Conservation (phyloP, 2,329 filamentous ascomycete genomes). For the Thielaviopsis populi region DNA sequence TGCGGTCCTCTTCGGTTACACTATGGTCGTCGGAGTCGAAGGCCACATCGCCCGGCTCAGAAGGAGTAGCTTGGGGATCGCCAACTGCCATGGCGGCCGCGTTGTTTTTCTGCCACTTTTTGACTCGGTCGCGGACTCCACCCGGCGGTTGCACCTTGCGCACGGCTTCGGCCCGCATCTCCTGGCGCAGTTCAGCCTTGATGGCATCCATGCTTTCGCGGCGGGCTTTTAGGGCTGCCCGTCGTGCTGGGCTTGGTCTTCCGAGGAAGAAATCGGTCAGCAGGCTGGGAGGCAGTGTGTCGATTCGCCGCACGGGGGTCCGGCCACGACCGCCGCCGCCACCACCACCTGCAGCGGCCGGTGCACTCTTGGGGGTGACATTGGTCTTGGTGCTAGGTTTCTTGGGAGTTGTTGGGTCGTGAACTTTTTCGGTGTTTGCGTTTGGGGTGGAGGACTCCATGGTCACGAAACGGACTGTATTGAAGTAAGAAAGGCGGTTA, state of each 20-base stretch:
- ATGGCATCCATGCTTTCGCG: conserved; percentile 45
- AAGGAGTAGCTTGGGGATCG: conserved; percentile 37
- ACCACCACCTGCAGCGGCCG: conserved; percentile 22
- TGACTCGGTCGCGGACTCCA: conserved; percentile 64
- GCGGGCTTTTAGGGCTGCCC: conserved; percentile 36
- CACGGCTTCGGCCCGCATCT: conserved; percentile 31
- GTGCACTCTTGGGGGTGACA: conserved; percentile 30
- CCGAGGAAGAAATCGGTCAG: conserved; percentile 44
- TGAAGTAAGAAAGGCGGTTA: conserved; percentile 4
- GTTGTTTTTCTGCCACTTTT: conserved; percentile 70
- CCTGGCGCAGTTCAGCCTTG: conserved; percentile 33
- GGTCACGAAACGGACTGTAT: conserved; percentile 9
- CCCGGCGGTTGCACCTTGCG: conserved; percentile 46
- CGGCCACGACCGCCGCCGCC: conserved; percentile 23
- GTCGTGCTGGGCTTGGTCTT: conserved; percentile 39
- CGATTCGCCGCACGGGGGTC: conserved; percentile 27
- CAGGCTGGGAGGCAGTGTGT: conserved; percentile 33
- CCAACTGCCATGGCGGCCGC: conserved; percentile 45
- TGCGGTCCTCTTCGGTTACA: conserved; percentile 45
- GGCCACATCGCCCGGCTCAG: conserved; percentile 46
- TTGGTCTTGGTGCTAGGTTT: conserved; percentile 6
- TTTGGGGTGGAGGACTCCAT: conserved; percentile 10
- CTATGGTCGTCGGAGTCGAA: conserved; percentile 44
- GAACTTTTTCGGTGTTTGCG: conserved; percentile 14
- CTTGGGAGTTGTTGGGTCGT: conserved; percentile 13